These are phyloP conservation scores for Daldinia decipiens DNA, from an alignment of 495 filamentous ascomycete species.

Conservation along the genomic window DNA sequence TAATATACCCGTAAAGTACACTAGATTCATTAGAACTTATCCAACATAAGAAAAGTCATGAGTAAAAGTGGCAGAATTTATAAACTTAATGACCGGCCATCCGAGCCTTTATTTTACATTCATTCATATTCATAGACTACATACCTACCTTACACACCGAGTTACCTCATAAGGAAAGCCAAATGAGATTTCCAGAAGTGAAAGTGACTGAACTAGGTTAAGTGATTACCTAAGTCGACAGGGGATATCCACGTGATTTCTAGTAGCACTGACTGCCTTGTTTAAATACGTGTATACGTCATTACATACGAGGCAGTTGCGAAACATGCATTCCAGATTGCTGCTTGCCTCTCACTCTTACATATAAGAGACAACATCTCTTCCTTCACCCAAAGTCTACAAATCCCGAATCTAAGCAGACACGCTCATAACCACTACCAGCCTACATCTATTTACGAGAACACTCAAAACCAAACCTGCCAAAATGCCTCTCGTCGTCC, in stretches of 20 bases:
- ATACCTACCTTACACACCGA: too few species aligned
- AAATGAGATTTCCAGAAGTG: too few species aligned
- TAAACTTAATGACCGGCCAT: too few species aligned
- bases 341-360: background rate
- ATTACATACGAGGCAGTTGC: slow-evolving; percentile 28
- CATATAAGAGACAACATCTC: background rate
- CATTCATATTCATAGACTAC: too few species aligned
- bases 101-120: too few species aligned
- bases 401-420: background rate
- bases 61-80: too few species aligned
- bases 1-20: too few species aligned
- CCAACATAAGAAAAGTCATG: too few species aligned
- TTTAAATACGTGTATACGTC: slow-evolving; percentile 28
- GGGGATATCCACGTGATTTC: slow-evolving; percentile 18
- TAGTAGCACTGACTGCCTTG: slow-evolving; percentile 6
- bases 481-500: slow-evolving; percentile 86
- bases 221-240: slow-evolving; percentile 6
- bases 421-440: background rate
- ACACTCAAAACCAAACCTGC: background rate
- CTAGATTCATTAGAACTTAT: too few species aligned
- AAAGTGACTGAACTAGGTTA: too few species aligned
- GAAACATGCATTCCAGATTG: slow-evolving; percentile 21
- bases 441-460: background rate
- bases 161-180: too few species aligned
- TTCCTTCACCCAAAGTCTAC: background rate